Percentiles rank a stretch among this genome's conserved stretches.
Evolutionary conservation across 306 rosid species (phyloP).

Genomic region (Canavalia gladiata): DNA sequence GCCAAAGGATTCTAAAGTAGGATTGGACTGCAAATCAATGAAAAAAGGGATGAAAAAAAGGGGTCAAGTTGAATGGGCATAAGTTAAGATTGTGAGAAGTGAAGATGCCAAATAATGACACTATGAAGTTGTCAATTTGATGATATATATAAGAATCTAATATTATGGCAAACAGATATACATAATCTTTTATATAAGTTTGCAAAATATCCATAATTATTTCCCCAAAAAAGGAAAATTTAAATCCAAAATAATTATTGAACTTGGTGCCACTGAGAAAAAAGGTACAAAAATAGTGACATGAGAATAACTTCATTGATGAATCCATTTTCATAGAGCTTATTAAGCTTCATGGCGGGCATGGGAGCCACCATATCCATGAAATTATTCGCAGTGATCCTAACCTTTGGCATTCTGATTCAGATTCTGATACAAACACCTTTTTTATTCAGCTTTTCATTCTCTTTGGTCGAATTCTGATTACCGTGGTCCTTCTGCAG

Average conservation of each 20-base stretch:
- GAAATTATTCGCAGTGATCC: constrained; percentile 90
- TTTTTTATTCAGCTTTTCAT: not conserved
- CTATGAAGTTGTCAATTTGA: constrained; percentile 24
- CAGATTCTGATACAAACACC: constrained; percentile 32
- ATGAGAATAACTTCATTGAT: constrained; percentile 97
- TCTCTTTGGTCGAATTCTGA: constrained; percentile 27
- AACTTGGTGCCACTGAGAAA: not conserved
- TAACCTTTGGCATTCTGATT: constrained; percentile 89
- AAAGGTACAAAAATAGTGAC: constrained; percentile 47
- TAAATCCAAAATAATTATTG: not conserved
- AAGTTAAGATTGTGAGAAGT: constrained; percentile 7
- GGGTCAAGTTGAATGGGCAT: not conserved
- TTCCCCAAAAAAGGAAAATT: not conserved
- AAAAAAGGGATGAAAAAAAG: not conserved
- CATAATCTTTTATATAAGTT: constrained; percentile 19
- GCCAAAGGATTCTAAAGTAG: constrained; percentile 92
- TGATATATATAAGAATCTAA: not conserved
- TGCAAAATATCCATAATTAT: not conserved
- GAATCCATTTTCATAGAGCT: constrained; percentile 84
- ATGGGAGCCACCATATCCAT: constrained; percentile 99
- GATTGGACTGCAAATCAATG: constrained; percentile 76
- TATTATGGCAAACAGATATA: not conserved
- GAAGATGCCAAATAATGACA: not conserved
- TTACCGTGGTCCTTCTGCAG: not conserved
- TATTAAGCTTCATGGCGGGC: constrained; percentile 94